Conservation (phyloP, 2,329 filamentous ascomycete genomes). For the Venturia carpophila region DNA sequence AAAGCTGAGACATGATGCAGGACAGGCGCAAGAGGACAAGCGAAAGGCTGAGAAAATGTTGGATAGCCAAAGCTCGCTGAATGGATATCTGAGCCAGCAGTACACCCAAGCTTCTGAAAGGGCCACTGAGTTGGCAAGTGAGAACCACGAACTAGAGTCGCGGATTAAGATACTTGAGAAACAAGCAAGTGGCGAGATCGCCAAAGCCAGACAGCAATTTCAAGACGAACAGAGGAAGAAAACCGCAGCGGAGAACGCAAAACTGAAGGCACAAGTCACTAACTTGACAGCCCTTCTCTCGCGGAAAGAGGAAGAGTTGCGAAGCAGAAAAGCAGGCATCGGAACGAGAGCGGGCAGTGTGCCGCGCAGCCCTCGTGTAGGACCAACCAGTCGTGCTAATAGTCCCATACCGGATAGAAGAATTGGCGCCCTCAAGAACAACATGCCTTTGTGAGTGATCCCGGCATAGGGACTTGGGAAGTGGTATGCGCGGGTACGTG, state of each 20-base stretch:
- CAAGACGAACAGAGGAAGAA: constrained; percentile 14
- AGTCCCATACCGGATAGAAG: constrained; percentile 19
- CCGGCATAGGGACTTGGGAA: constrained; percentile 13
- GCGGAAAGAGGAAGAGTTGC: constrained; percentile 30
- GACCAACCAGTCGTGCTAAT: constrained; percentile 23
- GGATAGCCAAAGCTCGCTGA: background rate
- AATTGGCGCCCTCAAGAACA: constrained; percentile 18
- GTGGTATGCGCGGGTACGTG: constrained; percentile 18
- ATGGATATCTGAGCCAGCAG: background rate
- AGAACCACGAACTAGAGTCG: constrained; percentile 15
- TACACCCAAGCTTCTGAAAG: background rate
- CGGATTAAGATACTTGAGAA: constrained; percentile 7
- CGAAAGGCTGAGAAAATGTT: constrained; percentile 11
- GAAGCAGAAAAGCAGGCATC: constrained; percentile 27
- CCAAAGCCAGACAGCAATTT: constrained; percentile 9
- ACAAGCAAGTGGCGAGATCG: constrained; percentile 17
- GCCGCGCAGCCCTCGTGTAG: constrained; percentile 27
- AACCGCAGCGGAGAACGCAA: background rate
- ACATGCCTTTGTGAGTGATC: constrained; percentile 16
- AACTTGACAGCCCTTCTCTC: constrained; percentile 26
- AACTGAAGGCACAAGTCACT: constrained; percentile 22
- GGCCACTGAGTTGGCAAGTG: background rate
- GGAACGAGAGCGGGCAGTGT: constrained; percentile 31
- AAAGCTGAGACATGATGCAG: constrained; percentile 12
- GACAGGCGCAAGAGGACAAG: constrained; percentile 12